Evolutionary conservation across 352 stramenopile species (phyloP), one percentile per base, ranked within the genome.

Genomic region (Phytophthora sansomeana): DNA sequence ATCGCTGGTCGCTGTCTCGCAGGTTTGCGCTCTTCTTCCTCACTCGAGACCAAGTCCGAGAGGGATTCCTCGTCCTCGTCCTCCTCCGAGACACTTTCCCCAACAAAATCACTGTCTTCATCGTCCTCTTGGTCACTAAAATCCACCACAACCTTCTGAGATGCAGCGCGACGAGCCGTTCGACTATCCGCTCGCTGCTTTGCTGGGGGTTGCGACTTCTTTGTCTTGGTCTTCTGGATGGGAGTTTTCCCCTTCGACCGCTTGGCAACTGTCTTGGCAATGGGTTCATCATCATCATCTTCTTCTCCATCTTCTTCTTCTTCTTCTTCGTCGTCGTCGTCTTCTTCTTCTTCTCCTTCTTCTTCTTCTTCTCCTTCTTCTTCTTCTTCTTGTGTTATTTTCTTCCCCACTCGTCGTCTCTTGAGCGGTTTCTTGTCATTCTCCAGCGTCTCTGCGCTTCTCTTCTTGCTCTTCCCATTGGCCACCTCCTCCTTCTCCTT

Each of bases 81-180:
- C 26, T 79, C 69, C 2, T 85, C 74, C 9, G 57, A 67, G 13
- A 56, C 49, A 16, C 65, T 76, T 4, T 83, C 76, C 8, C 60
- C 75, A 6, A 78, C 74, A 32, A 86, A 88, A 56, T 86, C 80
- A 42, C 77, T 86, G 56, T 89, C 80, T 16, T 14, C 55, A 41
- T 87, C 74, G 28, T 63, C 56, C 2, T 74, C 69, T 28, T 67
- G 61, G 19, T 61, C 62, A 41, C 61, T 62, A 19, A 42, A 38
- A 48, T 41, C 6, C 61, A 54, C 13, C 26, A 33, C 33, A 4
- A 14, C 21, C 33, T 39, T 54, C 4, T 26, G 44, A 35, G 48
- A 66, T 24, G 36, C 26, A 19, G 58, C 32, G 32, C 57, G 49
- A 11, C 58, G 54, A 59, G 16, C 30, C n/a, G 42, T 51, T 62